Evolutionary conservation across 768 basidiomycete genomes (phyloP).

Genomic region (Suillus ampliporus): DNA sequence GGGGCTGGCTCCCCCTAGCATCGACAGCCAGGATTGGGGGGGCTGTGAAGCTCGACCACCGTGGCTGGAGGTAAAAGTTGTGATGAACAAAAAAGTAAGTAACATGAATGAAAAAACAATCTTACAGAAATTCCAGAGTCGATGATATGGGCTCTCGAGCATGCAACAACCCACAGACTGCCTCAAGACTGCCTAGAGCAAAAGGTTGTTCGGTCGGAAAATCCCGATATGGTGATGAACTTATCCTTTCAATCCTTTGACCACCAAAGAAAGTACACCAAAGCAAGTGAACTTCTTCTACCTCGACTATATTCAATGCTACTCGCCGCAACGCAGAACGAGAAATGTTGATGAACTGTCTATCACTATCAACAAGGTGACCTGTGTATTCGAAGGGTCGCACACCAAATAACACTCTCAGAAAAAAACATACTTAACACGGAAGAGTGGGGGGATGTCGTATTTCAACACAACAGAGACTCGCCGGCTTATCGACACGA

Average conservation of each 20-base stretch:
- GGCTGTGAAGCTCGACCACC: slow-evolving; percentile 43
- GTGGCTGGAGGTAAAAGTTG: slow-evolving; percentile 28
- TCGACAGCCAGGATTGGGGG: slow-evolving; percentile 61
- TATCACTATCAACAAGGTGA: neutral
- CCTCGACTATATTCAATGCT: neutral
- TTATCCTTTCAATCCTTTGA: no score
- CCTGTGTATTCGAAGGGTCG: neutral
- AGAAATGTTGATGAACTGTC: neutral
- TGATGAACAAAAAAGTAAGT: neutral
- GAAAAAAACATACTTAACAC: neutral
- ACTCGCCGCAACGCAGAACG: no score
- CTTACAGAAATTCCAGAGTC: slow-evolving; percentile 6
- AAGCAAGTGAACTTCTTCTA: neutral
- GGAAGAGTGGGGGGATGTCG: neutral
- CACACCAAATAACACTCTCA: neutral
- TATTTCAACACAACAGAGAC: neutral
- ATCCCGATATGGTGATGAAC: neutral
- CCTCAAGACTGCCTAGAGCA: neutral
- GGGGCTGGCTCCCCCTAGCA: slow-evolving; percentile 69
- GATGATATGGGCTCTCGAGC: neutral
- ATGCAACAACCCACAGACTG: neutral
- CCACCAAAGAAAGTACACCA: no score
- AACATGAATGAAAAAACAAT: neutral
- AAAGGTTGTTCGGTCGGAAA: slow-evolving; percentile 5
- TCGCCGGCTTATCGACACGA: neutral